Evolutionary conservation across 306 rosid species (phyloP), one percentile per base, ranked within the genome.

Genomic region (Trifolium dubium): DNA sequence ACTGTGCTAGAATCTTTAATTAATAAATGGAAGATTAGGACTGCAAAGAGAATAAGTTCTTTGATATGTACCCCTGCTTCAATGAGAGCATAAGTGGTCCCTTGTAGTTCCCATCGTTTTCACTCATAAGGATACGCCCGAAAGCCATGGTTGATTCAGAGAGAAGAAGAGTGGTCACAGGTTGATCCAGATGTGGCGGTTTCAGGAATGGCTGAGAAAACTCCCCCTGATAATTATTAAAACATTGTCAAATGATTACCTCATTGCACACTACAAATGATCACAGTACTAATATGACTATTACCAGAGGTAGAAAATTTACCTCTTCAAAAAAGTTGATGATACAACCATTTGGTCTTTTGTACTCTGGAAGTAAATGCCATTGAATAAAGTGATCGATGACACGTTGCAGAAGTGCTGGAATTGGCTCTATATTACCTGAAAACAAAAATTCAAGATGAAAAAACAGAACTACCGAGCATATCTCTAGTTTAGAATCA

Each of bases 151-250:
- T 82, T 82, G 98, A 90, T 86, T 92, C 98, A 54, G 92, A 87
- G 13, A 95, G 96, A 53, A 92, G 85, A 81, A 95, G 86, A 76
- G 96, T 92, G 72, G 96, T 86, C 70, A 95, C 80, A 28, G 99
- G 99, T 77, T 95, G 99, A 43, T 95, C 99, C 89, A 95, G 83
- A 79, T 95, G 99, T 6, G 99, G 99, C 64, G 99, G 99, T 83
- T 95, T 95, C 74, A 84, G 85, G 87, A 95, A 95, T 79, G 99
- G 99, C 84, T 95, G 99, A 60, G 99, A 92, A 74, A 87, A 82
- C 78, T 95, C 99, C 37, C 88, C 99, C 98, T 92, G 75, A 60
- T 62, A 51, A 51, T 75, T 51, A 19, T 37, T n/a, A 5, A 59
- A 32, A 69, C 32, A 50, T 69, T 51, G 66, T 46, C 13, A 17